phyloP scores from a whole-genome alignment of 768 basidiomycete genomes.

The Leccinum olivaceopallidum region DNA sequence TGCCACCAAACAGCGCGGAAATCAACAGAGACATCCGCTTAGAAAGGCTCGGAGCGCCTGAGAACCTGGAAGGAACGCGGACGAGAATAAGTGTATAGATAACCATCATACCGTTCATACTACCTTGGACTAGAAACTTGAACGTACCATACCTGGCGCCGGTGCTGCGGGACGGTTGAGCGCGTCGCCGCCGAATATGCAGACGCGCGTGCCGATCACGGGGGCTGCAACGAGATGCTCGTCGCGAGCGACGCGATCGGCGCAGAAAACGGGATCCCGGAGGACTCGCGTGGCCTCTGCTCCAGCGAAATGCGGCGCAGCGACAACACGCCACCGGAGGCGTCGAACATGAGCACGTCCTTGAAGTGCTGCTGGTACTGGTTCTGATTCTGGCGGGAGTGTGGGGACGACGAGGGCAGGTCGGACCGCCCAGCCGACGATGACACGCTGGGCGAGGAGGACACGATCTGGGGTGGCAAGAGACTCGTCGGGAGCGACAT shows the following conservation, averaged over 20 bases:
- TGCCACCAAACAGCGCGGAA: too few species aligned
- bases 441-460: constrained; percentile 24
- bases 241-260: constrained; percentile 42
- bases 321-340: constrained; percentile 52
- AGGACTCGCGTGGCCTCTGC: constrained; percentile 24
- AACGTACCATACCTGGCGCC: constrained; percentile 39
- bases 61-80: too few species aligned
- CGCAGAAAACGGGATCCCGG: constrained; percentile 24
- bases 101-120: too few species aligned
- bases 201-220: constrained; percentile 14
- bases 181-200: constrained; percentile 25
- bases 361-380: constrained; percentile 52
- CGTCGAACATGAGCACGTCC: constrained; percentile 70
- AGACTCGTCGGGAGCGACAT: constrained; percentile 40
- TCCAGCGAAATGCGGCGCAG: constrained; percentile 56
- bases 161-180: constrained; percentile 43
- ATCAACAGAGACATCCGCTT: too few species aligned
- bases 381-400: constrained; percentile 35
- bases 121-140: too few species aligned
- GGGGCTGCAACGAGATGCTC: constrained; percentile 40
- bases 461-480: constrained; percentile 29
- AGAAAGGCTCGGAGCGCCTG: too few species aligned
- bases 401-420: constrained; percentile 20
- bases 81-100: too few species aligned
- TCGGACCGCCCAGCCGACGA: constrained; percentile 31